Conservation (phyloP, 2,329 filamentous ascomycete species). For the Fusarium transvaalense region DNA sequence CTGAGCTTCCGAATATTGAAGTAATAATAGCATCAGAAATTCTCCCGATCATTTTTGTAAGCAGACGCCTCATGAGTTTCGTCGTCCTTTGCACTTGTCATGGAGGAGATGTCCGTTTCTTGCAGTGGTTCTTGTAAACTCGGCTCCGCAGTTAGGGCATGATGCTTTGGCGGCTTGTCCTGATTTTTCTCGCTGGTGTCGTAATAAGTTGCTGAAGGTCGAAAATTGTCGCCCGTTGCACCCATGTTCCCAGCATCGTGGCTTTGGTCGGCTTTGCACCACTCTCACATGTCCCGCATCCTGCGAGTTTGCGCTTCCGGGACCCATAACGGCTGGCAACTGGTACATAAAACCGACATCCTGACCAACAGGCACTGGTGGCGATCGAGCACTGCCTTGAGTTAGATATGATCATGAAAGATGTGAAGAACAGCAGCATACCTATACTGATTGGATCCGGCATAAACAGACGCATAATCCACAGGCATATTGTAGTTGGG, state of each 20-base stretch:
- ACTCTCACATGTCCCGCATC: constrained; percentile 71
- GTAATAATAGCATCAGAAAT: constrained; percentile 31
- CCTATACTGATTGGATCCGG: constrained; percentile 55
- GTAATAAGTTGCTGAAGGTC: constrained; percentile 92
- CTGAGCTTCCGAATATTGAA: constrained; percentile 40
- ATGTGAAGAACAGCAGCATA: constrained; percentile 47
- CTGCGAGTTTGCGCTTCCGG: constrained; percentile 52
- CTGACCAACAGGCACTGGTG: constrained; percentile 55
- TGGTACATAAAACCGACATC: constrained; percentile 61
- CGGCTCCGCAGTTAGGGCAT: constrained; percentile 91
- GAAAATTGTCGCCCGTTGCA: constrained; percentile 97
- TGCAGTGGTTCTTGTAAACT: constrained; percentile 90
- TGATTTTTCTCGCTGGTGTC: constrained; percentile 94
- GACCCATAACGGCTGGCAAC: constrained; percentile 55
- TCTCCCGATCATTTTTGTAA: constrained; percentile 16
- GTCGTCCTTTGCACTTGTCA: constrained; percentile 87
- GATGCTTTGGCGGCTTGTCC: constrained; percentile 89
- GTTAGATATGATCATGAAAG: constrained; percentile 34
- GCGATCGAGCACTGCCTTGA: constrained; percentile 53
- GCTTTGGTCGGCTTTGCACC: constrained; percentile 85
- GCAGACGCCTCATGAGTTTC: constrained; percentile 44
- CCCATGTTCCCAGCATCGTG: constrained; percentile 96
- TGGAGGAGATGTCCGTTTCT: constrained; percentile 87
- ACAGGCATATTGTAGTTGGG: constrained; percentile 59
- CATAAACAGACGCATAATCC: constrained; percentile 58